Conservation (phyloP, 306 rosid species). For the Acacia crassicarpa region DNA sequence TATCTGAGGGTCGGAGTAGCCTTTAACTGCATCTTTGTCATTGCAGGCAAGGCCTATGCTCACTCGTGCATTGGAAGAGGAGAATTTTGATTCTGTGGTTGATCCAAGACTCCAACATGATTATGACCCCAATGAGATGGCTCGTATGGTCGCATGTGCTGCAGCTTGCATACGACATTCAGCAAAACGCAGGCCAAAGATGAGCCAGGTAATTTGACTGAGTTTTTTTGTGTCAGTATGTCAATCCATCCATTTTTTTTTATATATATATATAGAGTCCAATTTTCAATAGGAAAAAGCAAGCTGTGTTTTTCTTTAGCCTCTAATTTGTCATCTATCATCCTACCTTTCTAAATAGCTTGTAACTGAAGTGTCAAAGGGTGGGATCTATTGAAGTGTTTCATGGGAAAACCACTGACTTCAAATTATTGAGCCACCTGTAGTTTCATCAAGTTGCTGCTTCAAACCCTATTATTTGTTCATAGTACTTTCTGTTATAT, state of each 20-base stretch:
- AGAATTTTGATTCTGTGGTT: slow-evolving; percentile 51
- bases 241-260: too few species aligned
- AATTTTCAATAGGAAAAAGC: not conserved
- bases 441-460: not conserved
- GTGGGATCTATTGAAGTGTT: not conserved
- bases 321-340: not conserved
- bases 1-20: not conserved
- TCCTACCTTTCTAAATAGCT: too few species aligned
- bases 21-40: slow-evolving; percentile 13
- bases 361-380: too few species aligned
- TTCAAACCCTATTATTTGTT: not conserved
- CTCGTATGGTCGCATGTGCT: slow-evolving; percentile 67
- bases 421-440: not conserved
- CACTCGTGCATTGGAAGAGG: slow-evolving; percentile 54
- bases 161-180: slow-evolving; percentile 81
- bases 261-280: too few species aligned
- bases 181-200: slow-evolving; percentile 68
- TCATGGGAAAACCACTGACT: not conserved
- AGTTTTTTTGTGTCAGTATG: not conserved
- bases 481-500: not conserved
- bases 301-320: not conserved
- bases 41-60: slow-evolving; percentile 77
- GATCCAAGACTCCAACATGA: slow-evolving; percentile 56
- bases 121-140: slow-evolving; percentile 57
- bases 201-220: slow-evolving; percentile 67